phyloP scores from a whole-genome alignment of 306 rosid species.

The Canavalia gladiata region DNA sequence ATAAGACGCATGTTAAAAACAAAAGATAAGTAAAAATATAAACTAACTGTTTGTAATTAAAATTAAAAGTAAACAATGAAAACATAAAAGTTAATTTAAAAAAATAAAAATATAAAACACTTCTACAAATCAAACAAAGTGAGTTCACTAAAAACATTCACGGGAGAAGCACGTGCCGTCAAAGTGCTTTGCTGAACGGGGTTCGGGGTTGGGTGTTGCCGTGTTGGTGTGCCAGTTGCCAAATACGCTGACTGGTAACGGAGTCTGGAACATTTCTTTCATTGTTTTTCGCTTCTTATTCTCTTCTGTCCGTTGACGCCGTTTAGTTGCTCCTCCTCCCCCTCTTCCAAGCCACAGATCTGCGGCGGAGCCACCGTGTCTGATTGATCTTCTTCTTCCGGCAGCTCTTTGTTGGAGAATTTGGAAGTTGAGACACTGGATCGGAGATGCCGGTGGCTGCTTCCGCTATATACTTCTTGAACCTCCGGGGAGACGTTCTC shows the following conservation, averaged over 20 bases:
- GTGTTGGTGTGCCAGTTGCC: slow-evolving; percentile 7
- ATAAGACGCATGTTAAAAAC: too few relatives aligned
- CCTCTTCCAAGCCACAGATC: slow-evolving; percentile 47
- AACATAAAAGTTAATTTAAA: too few relatives aligned
- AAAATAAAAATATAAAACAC: too few relatives aligned
- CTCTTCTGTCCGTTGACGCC: slow-evolving; percentile 37
- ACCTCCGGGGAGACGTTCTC: slow-evolving; percentile 97
- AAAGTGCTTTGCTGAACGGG: slow-evolving; percentile 27
- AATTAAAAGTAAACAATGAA: too few relatives aligned
- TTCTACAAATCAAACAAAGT: too few relatives aligned
- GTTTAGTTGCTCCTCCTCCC: slow-evolving; percentile 21
- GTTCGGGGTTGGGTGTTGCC: slow-evolving; percentile 25
- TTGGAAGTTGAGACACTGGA: slow-evolving; percentile 63
- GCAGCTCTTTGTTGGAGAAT: slow-evolving; percentile 23
- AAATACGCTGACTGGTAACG: slow-evolving; percentile 41
- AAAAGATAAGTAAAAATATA: too few relatives aligned
- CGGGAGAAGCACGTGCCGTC: slow-evolving; percentile 41
- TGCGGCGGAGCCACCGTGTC: slow-evolving; percentile 41
- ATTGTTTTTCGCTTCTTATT: slow-evolving; percentile 14
- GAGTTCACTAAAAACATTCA: background rate
- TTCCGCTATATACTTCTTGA: slow-evolving; percentile 87
- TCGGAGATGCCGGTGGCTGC: slow-evolving; percentile 96
- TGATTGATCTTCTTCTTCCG: slow-evolving; percentile 36
- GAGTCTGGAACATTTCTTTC: slow-evolving; percentile 26
- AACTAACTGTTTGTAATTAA: too few relatives aligned